Conservation (phyloP, 2,329 filamentous ascomycete genomes). For the Xylariales sp. region DNA sequence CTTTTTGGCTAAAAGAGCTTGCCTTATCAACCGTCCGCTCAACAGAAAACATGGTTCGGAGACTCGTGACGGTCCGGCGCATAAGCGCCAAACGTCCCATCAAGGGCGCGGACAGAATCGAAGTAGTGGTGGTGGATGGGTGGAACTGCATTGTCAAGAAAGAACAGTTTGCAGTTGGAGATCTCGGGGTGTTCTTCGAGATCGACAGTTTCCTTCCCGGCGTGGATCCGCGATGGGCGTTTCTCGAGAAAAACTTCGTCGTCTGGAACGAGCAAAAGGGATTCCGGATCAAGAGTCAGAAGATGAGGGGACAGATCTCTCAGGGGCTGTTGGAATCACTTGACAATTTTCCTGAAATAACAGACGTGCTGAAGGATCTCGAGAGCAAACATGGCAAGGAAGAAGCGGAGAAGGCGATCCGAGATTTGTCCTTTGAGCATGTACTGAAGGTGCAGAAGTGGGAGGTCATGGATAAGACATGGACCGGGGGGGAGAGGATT, state of each 20-base stretch:
- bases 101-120: constrained; percentile 11
- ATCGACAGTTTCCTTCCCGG: constrained; percentile 25
- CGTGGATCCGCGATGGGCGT: constrained; percentile 15
- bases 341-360: constrained; percentile 17
- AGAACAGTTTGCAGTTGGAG: constrained; percentile 12
- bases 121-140: constrained; percentile 19
- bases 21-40: no score
- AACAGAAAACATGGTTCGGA: constrained; percentile 26
- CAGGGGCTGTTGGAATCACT: constrained; percentile 22
- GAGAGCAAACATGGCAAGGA: constrained; percentile 15
- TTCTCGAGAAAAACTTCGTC: constrained; percentile 10
- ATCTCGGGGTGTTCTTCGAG: constrained; percentile 24
- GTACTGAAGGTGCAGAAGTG: constrained; percentile 23
- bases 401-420: constrained; percentile 13
- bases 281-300: constrained; percentile 16
- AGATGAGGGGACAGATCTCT: constrained; percentile 16
- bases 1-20: no score
- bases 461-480: constrained; percentile 13
- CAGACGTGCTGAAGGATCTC: constrained; percentile 10
- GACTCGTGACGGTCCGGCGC: constrained; percentile 24
- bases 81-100: constrained; percentile 14
- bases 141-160: constrained; percentile 18
- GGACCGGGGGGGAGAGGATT: background rate
- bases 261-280: constrained; percentile 16
- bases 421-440: constrained; percentile 18